Evolutionary conservation across 805 yeast genomes (phyloP).

Genomic region (Suhomyces tanzawaensis): DNA sequence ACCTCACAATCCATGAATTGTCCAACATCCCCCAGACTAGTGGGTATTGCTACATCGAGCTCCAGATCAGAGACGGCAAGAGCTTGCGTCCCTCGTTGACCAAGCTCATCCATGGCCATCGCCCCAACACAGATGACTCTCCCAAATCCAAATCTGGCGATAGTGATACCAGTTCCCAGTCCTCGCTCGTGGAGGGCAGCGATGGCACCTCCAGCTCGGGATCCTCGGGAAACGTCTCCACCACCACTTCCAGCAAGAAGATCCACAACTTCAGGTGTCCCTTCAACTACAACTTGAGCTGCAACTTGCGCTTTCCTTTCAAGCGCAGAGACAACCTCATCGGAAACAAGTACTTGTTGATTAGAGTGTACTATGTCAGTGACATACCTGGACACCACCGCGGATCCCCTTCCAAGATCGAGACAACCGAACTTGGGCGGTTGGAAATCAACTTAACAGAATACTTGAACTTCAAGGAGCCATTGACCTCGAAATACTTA

Average conservation of each 20-base stretch:
- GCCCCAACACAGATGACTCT: conserved; percentile 2
- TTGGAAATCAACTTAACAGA: conserved; percentile 70
- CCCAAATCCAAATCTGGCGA: not conserved
- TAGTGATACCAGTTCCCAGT: not conserved
- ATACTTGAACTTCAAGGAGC: conserved; percentile 54
- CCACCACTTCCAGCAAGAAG: conserved; percentile 29
- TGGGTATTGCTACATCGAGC: conserved; percentile 64
- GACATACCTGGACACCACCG: conserved; percentile 6
- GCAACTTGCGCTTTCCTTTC: conserved; percentile 40
- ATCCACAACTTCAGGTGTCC: conserved; percentile 40
- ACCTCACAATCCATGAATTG: conserved; percentile 61
- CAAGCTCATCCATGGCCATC: conserved; percentile 9
- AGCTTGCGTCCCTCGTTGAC: conserved; percentile 13
- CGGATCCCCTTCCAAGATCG: not conserved
- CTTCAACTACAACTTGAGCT: conserved; percentile 33
- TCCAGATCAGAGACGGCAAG: conserved; percentile 55
- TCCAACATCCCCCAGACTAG: conserved; percentile 81
- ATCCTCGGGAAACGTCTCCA: conserved; percentile 22
- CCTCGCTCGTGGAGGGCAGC: not conserved
- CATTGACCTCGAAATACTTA: conserved; percentile 60
- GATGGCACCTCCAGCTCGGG: conserved; percentile 4
- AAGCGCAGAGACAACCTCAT: conserved; percentile 38
- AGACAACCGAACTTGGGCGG: conserved; percentile 57
- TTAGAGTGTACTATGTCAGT: conserved; percentile 36
- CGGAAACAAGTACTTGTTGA: conserved; percentile 40